Evolutionary conservation across 148 eudicot species (phyloP), one percentile per base, ranked within the genome.

Genomic region (Fagopyrum homotropicum): DNA sequence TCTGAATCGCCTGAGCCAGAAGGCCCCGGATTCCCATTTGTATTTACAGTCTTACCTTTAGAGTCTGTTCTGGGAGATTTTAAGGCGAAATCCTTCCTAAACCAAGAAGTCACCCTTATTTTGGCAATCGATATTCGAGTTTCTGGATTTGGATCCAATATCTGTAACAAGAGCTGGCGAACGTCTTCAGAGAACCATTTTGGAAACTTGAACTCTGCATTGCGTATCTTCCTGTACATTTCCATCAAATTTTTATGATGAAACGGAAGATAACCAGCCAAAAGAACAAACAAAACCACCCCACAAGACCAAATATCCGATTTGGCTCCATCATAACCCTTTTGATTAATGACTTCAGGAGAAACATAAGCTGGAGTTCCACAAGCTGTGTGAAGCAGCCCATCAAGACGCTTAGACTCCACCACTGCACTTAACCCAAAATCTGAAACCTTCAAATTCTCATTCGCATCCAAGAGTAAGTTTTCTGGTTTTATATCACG

Each of bases 251-350:
- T 80, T 45, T 73, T 63, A 29, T 76, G 79, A 73, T 64, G 79
- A 74, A 80, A 80, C 11, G 82, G 82, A 44, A 80, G 76, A 72
- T 80, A 51, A 8, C 82, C 82, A 45, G 79, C 82, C 59, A 80
- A 56, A 4, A 80, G 79, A 63, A 76, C 82, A 64, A 46, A 80
- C 40, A 80, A 73, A 64, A 80, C 69, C 51, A 80, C 76, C 69
- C 82, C 82, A 72, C 82, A 76, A 45, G 82, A 80, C 82, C 79
- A 80, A 22, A 76, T 73, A 63, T 80, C 82, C 30, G 82, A 78
- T 72, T 80, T 80, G 9, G 76, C 60, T 47, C 82, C 82, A 64
- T 80, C 76, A 64, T 80, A 80, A 49, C 82, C 82, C 57, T 72
- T 80, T 63, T 64, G 66, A 60, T 15, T 63, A 47, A 80, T 76